A percentile compares a stretch with the other conserved stretches of the same genome.
Conservation (phyloP, 352 stramenopile genomes). For the Pythium brassicae region DNA sequence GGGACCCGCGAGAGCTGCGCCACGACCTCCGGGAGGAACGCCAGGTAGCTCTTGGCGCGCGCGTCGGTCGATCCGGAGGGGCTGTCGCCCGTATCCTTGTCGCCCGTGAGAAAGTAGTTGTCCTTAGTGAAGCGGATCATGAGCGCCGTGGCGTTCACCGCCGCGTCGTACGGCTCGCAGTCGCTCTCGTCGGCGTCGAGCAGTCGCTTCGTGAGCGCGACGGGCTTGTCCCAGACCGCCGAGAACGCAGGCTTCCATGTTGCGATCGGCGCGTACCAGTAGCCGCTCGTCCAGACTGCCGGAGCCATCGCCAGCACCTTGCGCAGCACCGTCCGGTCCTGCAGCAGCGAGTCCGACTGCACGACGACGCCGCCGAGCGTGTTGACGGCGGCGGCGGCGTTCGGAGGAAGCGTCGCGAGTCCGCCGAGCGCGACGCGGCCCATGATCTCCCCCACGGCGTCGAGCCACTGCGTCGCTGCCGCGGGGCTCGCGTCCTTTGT, state of each 20-base stretch:
- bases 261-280: conserved; percentile 41
- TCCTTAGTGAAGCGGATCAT: conserved; percentile 72
- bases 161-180: conserved; percentile 21
- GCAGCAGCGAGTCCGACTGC: conserved; percentile 13
- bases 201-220: conserved; percentile 22
- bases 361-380: conserved; percentile 30
- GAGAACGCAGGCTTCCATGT: conserved; percentile 33
- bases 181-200: neutral
- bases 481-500: conserved; percentile 16
- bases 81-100: conserved; percentile 7
- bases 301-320: conserved; percentile 31
- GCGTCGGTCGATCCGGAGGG: conserved; percentile 14
- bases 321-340: conserved; percentile 23
- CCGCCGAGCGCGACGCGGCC: conserved; percentile 34
- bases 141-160: conserved; percentile 46
- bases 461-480: conserved; percentile 27
- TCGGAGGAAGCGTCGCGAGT: conserved; percentile 27
- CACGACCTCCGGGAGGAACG: conserved; percentile 37
- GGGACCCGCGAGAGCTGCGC: conserved; percentile 19
- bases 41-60: conserved; percentile 25
- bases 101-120: conserved; percentile 41
- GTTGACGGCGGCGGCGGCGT: conserved; percentile 25
- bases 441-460: conserved; percentile 37
- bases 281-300: conserved; percentile 44
- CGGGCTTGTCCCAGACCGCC: conserved; percentile 22